Conservation (phyloP, 768 basidiomycete genomes). For the Boletus coccyginus region DNA sequence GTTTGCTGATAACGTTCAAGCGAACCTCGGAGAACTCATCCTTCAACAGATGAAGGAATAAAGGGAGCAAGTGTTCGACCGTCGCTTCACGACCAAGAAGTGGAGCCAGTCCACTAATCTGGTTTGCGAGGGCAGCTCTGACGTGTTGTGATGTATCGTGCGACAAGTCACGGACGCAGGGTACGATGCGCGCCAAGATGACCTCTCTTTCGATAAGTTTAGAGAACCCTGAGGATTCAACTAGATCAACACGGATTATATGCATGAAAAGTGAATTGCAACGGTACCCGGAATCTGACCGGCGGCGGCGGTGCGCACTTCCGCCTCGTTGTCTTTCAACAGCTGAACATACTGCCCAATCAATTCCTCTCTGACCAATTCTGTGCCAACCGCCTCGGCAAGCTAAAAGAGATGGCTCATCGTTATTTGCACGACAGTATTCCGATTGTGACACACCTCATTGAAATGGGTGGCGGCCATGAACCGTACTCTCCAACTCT, state of each 20-base stretch:
- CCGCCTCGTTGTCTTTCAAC: constrained; percentile 97
- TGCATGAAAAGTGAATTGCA: neutral
- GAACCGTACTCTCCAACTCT: constrained; percentile 98
- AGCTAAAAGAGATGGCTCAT: constrained; percentile 46
- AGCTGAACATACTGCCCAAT: constrained; percentile 91
- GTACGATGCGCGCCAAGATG: constrained; percentile 88
- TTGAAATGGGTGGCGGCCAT: constrained; percentile 99
- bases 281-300: constrained; percentile 91
- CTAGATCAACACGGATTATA: constrained; percentile 5
- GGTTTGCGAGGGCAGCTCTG: constrained; percentile 91
- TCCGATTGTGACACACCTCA: constrained; percentile 50
- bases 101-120: constrained; percentile 95
- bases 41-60: constrained; percentile 95
- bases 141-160: constrained; percentile 97
- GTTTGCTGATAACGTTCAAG: constrained; percentile 96
- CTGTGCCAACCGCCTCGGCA: constrained; percentile 85
- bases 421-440: neutral
- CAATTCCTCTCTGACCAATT: constrained; percentile 90
- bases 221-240: constrained; percentile 71
- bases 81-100: constrained; percentile 91
- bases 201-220: constrained; percentile 92
- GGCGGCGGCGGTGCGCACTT: constrained; percentile 94
- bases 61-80: constrained; percentile 92
- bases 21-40: constrained; percentile 99
- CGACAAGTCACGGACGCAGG: constrained; percentile 91